Evolutionary conservation across 345 rosid genomes (phyloP), one percentile per base, ranked within the genome.

Genomic region (Eucalyptus viminalis): DNA sequence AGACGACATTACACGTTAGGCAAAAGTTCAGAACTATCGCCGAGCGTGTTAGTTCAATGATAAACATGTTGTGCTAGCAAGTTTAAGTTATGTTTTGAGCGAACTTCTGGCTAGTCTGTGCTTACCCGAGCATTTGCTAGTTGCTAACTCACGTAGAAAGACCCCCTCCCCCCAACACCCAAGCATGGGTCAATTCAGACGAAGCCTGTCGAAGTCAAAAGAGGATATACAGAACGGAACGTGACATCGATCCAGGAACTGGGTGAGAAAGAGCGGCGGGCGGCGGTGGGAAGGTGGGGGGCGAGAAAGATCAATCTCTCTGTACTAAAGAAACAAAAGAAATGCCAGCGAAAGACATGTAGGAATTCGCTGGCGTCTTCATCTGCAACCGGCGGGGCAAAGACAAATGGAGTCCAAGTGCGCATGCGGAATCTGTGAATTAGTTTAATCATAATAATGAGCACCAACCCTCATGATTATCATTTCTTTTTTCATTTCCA

Each of bases 11-110:
- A 8, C 2, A 10, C 2, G 9, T 56, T 56, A 0, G 0, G 29
- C 12, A 22, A 56, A 56, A 56, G 3, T 56, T 56, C 0, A 56
- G 6, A 0, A 56, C 0, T 9, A 24, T 56, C 2, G 8, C 5
- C 3, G 5, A 3, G 22, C 1, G 7, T 67, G 22, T 4, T 67
- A 31, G 21, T 34, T 3, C 34, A 65, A 13, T 65, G 11, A 65
- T 65, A 29, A 14, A 65, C 72, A 56, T 56, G 62, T 24, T 56
- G 29, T 3, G 3, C 19, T 67, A 0, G 19, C 12, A 31, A 15
- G 9, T 31, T 69, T 2, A 10, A 31, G 43, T 65, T 31, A 8
- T 69, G 24, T 8, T 34, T 0, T n/a, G 7, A 31, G 24, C 43
- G 7, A 67, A 8, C 11, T 16, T 31, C 43, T 31, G 22, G 80